Evolutionary conservation across 805 yeast genomes (phyloP), one percentile per base, ranked within the genome.

Genomic region (Candida methanosorbosa): DNA sequence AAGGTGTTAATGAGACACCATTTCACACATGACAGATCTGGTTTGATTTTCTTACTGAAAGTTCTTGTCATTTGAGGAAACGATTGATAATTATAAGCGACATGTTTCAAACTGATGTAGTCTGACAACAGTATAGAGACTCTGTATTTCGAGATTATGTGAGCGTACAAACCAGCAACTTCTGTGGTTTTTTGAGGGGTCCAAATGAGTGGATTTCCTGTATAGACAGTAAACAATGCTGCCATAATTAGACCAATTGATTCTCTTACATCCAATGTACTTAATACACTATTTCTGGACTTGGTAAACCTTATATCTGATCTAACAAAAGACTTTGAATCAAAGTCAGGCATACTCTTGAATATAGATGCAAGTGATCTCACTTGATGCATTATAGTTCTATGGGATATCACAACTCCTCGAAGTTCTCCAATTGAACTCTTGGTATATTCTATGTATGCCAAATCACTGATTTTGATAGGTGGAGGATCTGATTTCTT

Each of bases 331-430:
- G 66, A 59, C 19, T 57, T 60, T 3, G 64, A 55, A 24, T 48
- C 53, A 31, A 36, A 33, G 11, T 47, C 49, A 2, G 84, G 82
- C 43, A 66, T 61, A 31, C 87, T 78, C 45, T 75, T 75, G 7
- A 90, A 59, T 12, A 90, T 74, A 9, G 78, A 68, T 4, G 81
- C 70, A 18, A 92, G 50, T 31, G 85, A 72, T 40, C 74, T 70
- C 88, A 92, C 84, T 51, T 92, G 98, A 44, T 85, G 90, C 52
- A 82, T 69, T 6, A 92, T 72, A 0, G 95, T 87, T 39, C 85
- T 66, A 54, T 92, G 97, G 18, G 92, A 82, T 52, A 92, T 72
- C 1, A 94, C 95, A 24, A 92, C 94, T 14, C 99, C 99, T 38
- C 95, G 68, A 24, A 87, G 59, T 43, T 88, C 94, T 3, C 97